A percentile compares a stretch with the other conserved stretches of the same genome.
These are phyloP conservation scores for Lactarius psammicola DNA, from an alignment of 768 basidiomycete species.

Conservation along the genomic window DNA sequence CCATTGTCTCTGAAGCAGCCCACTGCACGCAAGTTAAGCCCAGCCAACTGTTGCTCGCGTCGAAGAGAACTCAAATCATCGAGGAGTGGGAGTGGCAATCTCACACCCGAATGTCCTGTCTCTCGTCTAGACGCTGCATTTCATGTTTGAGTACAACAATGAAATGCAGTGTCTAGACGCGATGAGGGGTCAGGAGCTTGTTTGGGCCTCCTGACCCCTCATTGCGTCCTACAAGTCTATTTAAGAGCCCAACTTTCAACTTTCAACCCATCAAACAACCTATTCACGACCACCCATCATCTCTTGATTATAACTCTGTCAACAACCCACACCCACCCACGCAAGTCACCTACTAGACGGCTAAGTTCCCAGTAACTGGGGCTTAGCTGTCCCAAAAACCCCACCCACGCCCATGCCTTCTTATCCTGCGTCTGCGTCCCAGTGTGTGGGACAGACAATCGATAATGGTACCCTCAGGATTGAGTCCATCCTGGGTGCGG, in stretches of 20 bases:
- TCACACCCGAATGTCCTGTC: background rate
- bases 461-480: constrained; percentile 79
- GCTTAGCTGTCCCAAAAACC: background rate
- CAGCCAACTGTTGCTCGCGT: background rate
- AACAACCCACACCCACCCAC: background rate
- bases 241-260: background rate
- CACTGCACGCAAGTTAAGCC: background rate
- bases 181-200: background rate
- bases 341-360: background rate
- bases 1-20: background rate
- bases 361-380: background rate
- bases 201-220: background rate
- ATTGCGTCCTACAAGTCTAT: background rate
- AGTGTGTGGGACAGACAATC: constrained; percentile 40
- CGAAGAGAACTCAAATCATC: background rate
- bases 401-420: background rate
- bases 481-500: constrained; percentile 80
- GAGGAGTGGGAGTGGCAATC: background rate
- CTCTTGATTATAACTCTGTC: background rate
- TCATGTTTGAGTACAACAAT: background rate
- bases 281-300: background rate
- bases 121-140: background rate
- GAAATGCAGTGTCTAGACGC: background rate
- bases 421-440: background rate
- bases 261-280: background rate